Base-by-base conservation (phyloP, 2,329 filamentous ascomycete species). In the Aspergillus sergii region DNA sequence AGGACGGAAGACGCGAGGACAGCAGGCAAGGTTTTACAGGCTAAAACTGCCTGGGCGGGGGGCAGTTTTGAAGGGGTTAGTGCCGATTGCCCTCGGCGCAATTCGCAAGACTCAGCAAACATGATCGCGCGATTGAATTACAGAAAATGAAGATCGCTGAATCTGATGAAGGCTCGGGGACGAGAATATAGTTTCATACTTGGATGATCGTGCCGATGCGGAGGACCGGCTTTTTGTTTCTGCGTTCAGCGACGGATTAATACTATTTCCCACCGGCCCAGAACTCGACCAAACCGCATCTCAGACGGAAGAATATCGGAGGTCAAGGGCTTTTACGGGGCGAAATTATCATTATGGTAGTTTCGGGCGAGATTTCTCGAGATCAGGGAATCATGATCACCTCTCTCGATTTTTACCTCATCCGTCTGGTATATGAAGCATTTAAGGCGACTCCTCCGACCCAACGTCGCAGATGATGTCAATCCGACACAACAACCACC, bases 141-240 rank as follows among this genome's bases (percentile, higher is more conserved):
- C 62, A 67, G 51, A 53, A 62, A 62, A 39, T 60, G 60, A 60
- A 55, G 54, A 66, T 64, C 54, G 46, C 54, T 61, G 62, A 63
- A 57, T 64, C 57, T 64, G 59, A 55, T 56, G 57, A 61, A 26
- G 61, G 62, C 62, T 68, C 60, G 62, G 60, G 64, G 64, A 60
- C 55, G 63, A 63, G 50, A 55, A 71, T 74, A 66, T 72, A 66
- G 70, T 72, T 72, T 66, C 70, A 70, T 74, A 68, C 63, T 71
- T 63, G 69, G 72, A 72, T 75, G 70, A 74, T 76, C 70, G 68
- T 64, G 68, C 69, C 68, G 67, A 67, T 66, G 73, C 75, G 75
- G 76, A 75, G 74, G 68, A 59, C 72, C 73, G 76, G 75, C 74
- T 69, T 77, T 78, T 78, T 73, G 73, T 78, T 78, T 78, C 76